phyloP scores from a whole-genome alignment of 108 stramenopile genomes.

The Conticribra weissflogii region DNA sequence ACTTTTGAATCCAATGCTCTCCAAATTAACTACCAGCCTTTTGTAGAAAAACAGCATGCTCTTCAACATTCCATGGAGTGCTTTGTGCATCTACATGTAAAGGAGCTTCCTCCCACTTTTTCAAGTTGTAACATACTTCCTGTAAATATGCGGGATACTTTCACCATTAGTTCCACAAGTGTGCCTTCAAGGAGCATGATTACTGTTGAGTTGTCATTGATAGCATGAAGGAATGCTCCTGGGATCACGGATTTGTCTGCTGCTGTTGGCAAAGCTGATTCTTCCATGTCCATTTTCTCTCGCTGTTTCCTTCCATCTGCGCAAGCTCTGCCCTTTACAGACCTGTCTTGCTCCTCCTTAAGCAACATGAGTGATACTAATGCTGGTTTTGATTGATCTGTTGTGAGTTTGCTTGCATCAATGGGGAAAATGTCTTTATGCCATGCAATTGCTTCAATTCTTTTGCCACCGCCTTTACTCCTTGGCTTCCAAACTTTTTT shows the following conservation, averaged over 20 bases:
- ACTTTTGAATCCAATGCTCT: constrained; percentile 35
- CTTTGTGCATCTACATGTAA: constrained; percentile 44
- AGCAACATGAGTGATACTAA: constrained; percentile 45
- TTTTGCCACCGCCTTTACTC: constrained; percentile 26
- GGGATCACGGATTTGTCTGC: constrained; percentile 18
- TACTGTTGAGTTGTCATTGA: constrained; percentile 11
- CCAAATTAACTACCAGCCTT: neutral
- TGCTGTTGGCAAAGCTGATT: constrained; percentile 35
- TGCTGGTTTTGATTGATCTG: constrained; percentile 21
- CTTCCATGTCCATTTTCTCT: constrained; percentile 2
- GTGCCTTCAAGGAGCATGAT: constrained; percentile 11
- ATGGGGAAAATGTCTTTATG: constrained; percentile 24
- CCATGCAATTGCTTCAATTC: constrained; percentile 55
- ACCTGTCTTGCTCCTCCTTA: constrained; percentile 27
- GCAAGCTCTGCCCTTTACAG: constrained; percentile 39
- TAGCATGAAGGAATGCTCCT: constrained; percentile 18
- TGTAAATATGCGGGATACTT: neutral
- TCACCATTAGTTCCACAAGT: constrained; percentile 1
- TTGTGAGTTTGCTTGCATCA: constrained; percentile 18
- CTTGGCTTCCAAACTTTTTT: constrained; percentile 35
- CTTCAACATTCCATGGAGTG: constrained; percentile 23
- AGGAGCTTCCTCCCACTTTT: constrained; percentile 17
- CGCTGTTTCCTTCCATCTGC: constrained; percentile 24
- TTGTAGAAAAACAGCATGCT: constrained; percentile 5
- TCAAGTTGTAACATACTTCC: constrained; percentile 1